A percentile compares a stretch with the other conserved stretches of the same genome.
phyloP scores from a whole-genome alignment of 352 stramenopile genomes.

The Phytophthora pisi region DNA sequence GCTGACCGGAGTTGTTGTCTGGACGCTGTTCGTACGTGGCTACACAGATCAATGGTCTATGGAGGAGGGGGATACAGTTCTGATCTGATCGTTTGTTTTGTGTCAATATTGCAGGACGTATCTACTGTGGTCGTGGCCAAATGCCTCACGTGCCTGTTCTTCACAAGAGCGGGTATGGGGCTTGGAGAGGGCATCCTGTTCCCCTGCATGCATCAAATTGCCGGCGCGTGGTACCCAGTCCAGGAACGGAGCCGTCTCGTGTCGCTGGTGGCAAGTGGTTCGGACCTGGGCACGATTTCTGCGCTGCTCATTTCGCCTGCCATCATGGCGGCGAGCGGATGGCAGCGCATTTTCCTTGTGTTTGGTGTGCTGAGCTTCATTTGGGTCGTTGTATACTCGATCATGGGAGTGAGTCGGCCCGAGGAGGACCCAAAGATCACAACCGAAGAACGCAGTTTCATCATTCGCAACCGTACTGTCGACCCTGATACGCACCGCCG shows the following conservation, averaged over 20 bases:
- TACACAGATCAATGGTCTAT: not conserved
- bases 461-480: conserved; percentile 65
- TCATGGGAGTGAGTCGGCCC: conserved; percentile 67
- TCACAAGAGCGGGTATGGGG: conserved; percentile 81
- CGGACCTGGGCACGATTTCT: conserved; percentile 82
- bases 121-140: conserved; percentile 72
- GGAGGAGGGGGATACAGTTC: not conserved
- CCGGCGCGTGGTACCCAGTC: conserved; percentile 82
- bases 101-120: conserved; percentile 48
- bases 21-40: conserved; percentile 75
- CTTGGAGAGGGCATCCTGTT: conserved; percentile 89
- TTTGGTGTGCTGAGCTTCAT: conserved; percentile 81
- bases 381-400: conserved; percentile 68
- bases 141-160: conserved; percentile 71
- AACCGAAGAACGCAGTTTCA: conserved; percentile 60
- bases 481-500: conserved; percentile 48
- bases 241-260: conserved; percentile 85
- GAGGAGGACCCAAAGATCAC: conserved; percentile 72
- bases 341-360: conserved; percentile 77
- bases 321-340: conserved; percentile 67
- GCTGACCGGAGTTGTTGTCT: conserved; percentile 77
- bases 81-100: not conserved
- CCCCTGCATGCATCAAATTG: conserved; percentile 89
- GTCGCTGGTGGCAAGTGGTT: conserved; percentile 76
- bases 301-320: conserved; percentile 77